phyloP scores from a whole-genome alignment of 768 basidiomycete genomes.

The Lactifluus pinguis region DNA sequence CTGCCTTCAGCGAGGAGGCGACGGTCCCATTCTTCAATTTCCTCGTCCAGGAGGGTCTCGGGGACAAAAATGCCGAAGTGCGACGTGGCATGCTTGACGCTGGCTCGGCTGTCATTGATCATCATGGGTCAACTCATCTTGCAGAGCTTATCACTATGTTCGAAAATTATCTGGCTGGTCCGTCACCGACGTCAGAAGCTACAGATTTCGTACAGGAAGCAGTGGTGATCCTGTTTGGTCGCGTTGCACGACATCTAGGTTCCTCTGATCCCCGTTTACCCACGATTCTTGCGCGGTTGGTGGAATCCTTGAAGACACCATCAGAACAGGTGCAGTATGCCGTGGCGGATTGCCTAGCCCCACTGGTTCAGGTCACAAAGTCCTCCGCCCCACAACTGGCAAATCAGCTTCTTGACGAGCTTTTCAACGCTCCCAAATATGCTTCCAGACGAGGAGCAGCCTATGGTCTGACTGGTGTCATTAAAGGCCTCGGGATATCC shows the following conservation, averaged over 20 bases:
- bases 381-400: slow-evolving; percentile 54
- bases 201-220: slow-evolving; percentile 91
- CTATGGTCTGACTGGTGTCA: slow-evolving; percentile 87
- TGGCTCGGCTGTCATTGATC: slow-evolving; percentile 72
- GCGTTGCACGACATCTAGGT: slow-evolving; percentile 82
- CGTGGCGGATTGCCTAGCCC: slow-evolving; percentile 90
- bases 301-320: slow-evolving; percentile 87
- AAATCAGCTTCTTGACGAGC: slow-evolving; percentile 65
- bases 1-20: slow-evolving; percentile 49
- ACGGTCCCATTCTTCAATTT: slow-evolving; percentile 74
- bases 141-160: slow-evolving; percentile 73
- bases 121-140: slow-evolving; percentile 65
- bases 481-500: slow-evolving; percentile 84
- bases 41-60: slow-evolving; percentile 76
- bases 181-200: slow-evolving; percentile 49
- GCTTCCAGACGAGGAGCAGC: slow-evolving; percentile 94
- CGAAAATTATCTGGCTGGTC: slow-evolving; percentile 56
- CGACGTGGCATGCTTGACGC: slow-evolving; percentile 83
- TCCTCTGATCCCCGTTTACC: slow-evolving; percentile 70
- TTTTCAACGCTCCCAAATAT: slow-evolving; percentile 77
- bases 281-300: slow-evolving; percentile 70
- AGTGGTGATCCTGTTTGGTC: slow-evolving; percentile 88
- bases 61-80: slow-evolving; percentile 75
- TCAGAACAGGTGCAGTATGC: slow-evolving; percentile 95
- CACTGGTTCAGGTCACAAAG: slow-evolving; percentile 66